A percentile compares a stretch with the other conserved stretches of the same genome.
Conservation (phyloP, 192 early-diverging fungal species). For the Ramicandelaber brevisporus region DNA sequence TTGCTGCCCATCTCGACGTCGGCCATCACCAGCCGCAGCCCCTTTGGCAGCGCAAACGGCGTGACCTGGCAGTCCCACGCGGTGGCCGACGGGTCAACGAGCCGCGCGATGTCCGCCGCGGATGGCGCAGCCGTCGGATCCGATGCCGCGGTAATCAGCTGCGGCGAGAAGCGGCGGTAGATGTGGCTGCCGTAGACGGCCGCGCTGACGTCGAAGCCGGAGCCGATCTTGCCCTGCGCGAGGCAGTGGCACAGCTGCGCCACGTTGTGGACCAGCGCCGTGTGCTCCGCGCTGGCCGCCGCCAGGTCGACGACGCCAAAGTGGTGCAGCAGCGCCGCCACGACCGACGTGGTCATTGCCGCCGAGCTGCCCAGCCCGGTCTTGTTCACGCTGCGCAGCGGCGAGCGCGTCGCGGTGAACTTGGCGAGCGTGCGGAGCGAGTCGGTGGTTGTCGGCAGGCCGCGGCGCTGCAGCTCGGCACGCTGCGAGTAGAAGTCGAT, state of each 20-base stretch:
- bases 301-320: constrained; percentile 22
- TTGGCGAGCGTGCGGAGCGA: constrained; percentile 29
- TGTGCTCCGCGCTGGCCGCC: constrained; percentile 2
- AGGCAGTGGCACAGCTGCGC: constrained; percentile 84
- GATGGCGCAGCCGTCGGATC: constrained; percentile 3
- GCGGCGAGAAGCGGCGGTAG: constrained; percentile 62
- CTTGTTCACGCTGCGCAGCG: constrained; percentile 52
- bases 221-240: constrained; percentile 96
- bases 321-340: constrained; percentile 48
- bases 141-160: constrained; percentile 27
- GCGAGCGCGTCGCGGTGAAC: constrained; percentile 34
- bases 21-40: constrained; percentile 52
- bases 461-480: constrained; percentile 21
- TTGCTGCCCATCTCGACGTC: constrained; percentile 85
- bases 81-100: constrained; percentile 13
- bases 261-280: constrained; percentile 48
- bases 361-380: constrained; percentile 94
- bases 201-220: constrained; percentile 83
- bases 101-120: constrained; percentile 4
- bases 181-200: constrained; percentile 80
- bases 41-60: constrained; percentile 38
- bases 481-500: constrained; percentile 99
- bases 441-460: constrained; percentile 20
- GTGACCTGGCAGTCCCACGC: constrained; percentile 42
- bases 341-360: constrained; percentile 82